These are phyloP conservation scores for Eucalyptus tenuipes DNA, from an alignment of 345 rosid genomes.

Conservation along the genomic window DNA sequence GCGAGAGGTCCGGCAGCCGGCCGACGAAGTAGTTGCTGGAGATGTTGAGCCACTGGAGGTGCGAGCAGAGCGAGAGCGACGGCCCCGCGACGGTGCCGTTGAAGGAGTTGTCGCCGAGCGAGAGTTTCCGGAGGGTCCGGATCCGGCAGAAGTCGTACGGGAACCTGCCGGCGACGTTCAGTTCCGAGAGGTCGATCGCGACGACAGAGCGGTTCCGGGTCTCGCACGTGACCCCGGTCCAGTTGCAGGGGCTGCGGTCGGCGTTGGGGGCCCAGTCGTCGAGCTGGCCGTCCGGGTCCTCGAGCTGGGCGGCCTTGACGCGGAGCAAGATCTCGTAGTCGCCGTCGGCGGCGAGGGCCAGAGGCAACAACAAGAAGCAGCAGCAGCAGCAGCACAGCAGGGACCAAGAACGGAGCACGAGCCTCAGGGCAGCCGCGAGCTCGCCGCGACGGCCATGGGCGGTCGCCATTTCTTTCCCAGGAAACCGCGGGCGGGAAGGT, in stretches of 20 bases:
- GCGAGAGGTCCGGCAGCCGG: slow-evolving; percentile 18
- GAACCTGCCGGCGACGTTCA: slow-evolving; percentile 31
- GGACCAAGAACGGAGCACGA: background rate
- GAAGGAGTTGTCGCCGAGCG: slow-evolving; percentile 22
- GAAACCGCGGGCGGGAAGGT: background rate
- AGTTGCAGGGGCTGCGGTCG: slow-evolving; percentile 37
- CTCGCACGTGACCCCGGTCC: slow-evolving; percentile 57
- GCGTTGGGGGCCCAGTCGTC: slow-evolving; percentile 31
- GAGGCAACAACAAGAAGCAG: background rate
- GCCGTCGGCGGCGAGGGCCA: slow-evolving; percentile 3
- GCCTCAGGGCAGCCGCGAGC: background rate
- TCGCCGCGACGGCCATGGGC: background rate
- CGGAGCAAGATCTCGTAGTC: slow-evolving; percentile 43
- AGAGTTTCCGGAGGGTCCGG: slow-evolving; percentile 34
- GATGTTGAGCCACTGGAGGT: slow-evolving; percentile 29
- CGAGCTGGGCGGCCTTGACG: slow-evolving; percentile 26
- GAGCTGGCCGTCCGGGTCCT: slow-evolving; percentile 31
- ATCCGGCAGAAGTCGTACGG: slow-evolving; percentile 52
- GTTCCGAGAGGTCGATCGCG: slow-evolving; percentile 29
- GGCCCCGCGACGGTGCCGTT: slow-evolving; percentile 24
- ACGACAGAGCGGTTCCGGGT: slow-evolving; percentile 15
- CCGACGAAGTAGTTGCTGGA: slow-evolving; percentile 35
- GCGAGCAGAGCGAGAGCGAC: slow-evolving; percentile 39
- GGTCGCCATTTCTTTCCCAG: background rate
- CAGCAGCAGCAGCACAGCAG: background rate